A percentile compares a stretch with the other conserved stretches of the same genome.
These are phyloP conservation scores for Rutidosis leptorrhynchoides DNA, from an alignment of 129 eudicot genomes.

Conservation along the genomic window DNA sequence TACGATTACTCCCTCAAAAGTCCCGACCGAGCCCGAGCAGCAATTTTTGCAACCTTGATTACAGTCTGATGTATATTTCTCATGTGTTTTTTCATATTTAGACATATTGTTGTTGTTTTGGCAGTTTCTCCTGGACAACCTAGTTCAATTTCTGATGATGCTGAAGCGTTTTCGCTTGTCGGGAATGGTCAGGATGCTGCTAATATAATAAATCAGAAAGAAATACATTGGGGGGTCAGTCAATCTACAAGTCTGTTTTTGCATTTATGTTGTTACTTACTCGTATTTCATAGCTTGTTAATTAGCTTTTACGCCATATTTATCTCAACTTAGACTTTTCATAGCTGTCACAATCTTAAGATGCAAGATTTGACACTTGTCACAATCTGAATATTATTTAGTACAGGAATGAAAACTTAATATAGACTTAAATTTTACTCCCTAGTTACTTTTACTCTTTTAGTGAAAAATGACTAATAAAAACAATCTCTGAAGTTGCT, in stretches of 20 bases:
- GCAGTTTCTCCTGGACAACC: constrained; percentile 95
- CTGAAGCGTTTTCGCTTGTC: constrained; percentile 79
- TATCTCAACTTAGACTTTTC: not conserved
- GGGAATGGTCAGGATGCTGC: constrained; percentile 93
- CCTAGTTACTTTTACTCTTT: too few species aligned
- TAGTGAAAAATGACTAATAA: not conserved
- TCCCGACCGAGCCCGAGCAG: too few species aligned
- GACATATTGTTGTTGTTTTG: constrained; percentile 19
- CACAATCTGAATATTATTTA: constrained; percentile 1
- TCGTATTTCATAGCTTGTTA: constrained; percentile 9
- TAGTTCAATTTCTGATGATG: constrained; percentile 82
- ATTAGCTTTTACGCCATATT: not conserved
- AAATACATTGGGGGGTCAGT: constrained; percentile 99
- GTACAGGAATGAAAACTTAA: not conserved
- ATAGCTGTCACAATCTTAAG: not conserved
- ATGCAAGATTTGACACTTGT: not conserved
- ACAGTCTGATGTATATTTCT: not conserved
- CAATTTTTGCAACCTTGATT: too few species aligned
- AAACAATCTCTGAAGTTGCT: constrained; percentile 52
- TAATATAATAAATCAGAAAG: constrained; percentile 88
- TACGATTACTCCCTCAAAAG: too few species aligned
- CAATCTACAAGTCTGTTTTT: constrained; percentile 2
- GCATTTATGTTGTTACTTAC: constrained; percentile 3
- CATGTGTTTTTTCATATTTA: constrained; percentile 4
- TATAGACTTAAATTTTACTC: not conserved